phyloP scores from a whole-genome alignment of 345 rosid species.

The Melastoma malabathricum region DNA sequence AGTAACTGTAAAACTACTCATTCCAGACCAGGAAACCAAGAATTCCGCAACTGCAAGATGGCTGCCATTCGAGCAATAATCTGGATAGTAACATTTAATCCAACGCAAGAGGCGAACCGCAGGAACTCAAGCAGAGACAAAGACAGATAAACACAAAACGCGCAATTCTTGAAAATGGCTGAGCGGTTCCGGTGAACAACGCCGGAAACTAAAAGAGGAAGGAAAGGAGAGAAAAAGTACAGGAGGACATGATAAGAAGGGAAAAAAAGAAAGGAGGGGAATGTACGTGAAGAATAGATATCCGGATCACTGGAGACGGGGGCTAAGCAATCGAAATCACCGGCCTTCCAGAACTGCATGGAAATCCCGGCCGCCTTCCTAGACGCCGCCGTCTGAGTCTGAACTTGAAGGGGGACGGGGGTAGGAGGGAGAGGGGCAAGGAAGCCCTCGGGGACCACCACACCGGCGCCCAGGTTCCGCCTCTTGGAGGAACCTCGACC shows the following conservation, averaged over 20 bases:
- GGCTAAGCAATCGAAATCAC: constrained; percentile 55
- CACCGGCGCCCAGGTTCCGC: constrained; percentile 19
- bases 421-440: constrained; percentile 23
- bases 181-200: too few relatives aligned
- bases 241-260: not conserved
- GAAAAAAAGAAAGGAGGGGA: constrained; percentile 7
- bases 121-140: too few relatives aligned
- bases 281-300: constrained; percentile 22
- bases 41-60: not conserved
- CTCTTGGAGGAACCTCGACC: constrained; percentile 5
- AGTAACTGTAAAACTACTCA: not conserved
- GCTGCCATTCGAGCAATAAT: not conserved
- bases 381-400: constrained; percentile 6
- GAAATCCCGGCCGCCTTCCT: constrained; percentile 12
- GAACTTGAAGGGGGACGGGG: not conserved
- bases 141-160: not conserved
- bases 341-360: constrained; percentile 93
- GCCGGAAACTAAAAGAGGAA: too few relatives aligned
- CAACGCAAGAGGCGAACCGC: not conserved
- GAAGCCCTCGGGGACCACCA: constrained; percentile 33
- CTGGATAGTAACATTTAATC: not conserved
- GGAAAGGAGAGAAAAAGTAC: too few relatives aligned
- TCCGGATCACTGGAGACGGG: constrained; percentile 26
- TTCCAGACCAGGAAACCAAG: not conserved
- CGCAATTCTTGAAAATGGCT: too few relatives aligned